Conservation (phyloP, 495 filamentous ascomycete species). For the Penicillium pulvis region DNA sequence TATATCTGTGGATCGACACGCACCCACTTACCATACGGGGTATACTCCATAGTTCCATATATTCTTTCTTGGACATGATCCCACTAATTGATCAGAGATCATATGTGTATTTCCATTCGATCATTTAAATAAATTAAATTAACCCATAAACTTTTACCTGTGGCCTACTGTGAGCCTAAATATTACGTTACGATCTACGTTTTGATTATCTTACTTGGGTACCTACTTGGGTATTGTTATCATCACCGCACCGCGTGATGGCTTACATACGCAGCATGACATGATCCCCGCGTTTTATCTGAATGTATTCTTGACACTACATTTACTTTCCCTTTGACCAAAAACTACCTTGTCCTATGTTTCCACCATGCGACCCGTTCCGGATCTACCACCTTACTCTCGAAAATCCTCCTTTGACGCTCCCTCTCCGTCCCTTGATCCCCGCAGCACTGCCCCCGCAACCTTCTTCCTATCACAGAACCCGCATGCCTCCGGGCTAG, state of each 20-base stretch:
- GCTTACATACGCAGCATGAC: constrained; percentile 28
- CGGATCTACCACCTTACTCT: constrained; percentile 31
- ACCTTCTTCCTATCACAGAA: constrained; percentile 52
- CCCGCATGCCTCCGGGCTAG: constrained; percentile 28
- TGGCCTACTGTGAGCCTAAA: not conserved
- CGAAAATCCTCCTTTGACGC: constrained; percentile 40
- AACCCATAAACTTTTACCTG: not conserved
- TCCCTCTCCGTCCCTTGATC: constrained; percentile 40
- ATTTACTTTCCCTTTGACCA: constrained; percentile 7
- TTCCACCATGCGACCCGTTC: constrained; percentile 44
- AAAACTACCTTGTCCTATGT: constrained; percentile 12
- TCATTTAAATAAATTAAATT: too few relatives aligned
- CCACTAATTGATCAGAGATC: too few relatives aligned
- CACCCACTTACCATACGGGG: too few relatives aligned
- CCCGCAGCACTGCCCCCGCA: constrained; percentile 42
- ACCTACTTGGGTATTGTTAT: constrained; percentile 9
- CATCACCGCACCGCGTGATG: constrained; percentile 16
- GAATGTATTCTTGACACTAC: not conserved
- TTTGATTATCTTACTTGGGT: constrained; percentile 2
- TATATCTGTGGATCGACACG: not conserved
- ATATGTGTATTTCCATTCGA: too few relatives aligned
- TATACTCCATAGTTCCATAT: too few relatives aligned
- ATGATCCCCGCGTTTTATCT: constrained; percentile 14
- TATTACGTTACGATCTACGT: not conserved
- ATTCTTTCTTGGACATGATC: too few relatives aligned